phyloP scores from a whole-genome alignment of 192 early-diverging fungal genomes.

The Coemansia sp. region DNA sequence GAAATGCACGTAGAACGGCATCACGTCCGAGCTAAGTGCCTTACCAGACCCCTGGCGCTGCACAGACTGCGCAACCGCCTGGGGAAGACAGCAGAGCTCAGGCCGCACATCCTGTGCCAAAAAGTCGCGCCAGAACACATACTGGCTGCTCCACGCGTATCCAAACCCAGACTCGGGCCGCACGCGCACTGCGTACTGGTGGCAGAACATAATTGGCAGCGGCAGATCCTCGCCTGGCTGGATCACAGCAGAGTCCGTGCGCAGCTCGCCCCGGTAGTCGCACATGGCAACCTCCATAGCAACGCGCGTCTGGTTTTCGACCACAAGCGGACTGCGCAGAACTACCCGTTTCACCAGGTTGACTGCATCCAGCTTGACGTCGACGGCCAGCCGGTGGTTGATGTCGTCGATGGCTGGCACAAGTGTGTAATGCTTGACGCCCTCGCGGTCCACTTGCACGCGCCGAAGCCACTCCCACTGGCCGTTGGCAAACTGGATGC shows the following conservation, averaged over 20 bases:
- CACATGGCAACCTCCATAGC: conserved; percentile 78
- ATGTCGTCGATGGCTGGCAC: conserved; percentile 78
- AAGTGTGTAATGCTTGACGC: conserved; percentile 73
- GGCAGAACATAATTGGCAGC: conserved; percentile 84
- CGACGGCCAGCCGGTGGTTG: conserved; percentile 80
- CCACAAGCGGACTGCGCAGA: conserved; percentile 77
- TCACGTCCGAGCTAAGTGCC: conserved; percentile 9
- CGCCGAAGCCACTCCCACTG: conserved; percentile 91
- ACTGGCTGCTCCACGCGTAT: conserved; percentile 79
- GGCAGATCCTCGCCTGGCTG: conserved; percentile 80
- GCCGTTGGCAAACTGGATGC: conserved; percentile 78
- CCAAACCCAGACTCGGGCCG: conserved; percentile 78
- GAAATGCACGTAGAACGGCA: conserved; percentile 46
- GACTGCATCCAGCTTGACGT: conserved; percentile 69
- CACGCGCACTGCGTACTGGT: conserved; percentile 73
- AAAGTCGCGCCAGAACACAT: conserved; percentile 83
- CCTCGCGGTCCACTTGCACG: conserved; percentile 87
- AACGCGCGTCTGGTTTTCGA: conserved; percentile 79
- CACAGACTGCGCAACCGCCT: conserved; percentile 3
- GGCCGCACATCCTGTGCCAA: conserved; percentile 38
- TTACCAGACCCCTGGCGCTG: conserved; percentile 1
- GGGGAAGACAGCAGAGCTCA: conserved; percentile 56
- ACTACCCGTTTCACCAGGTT: conserved; percentile 91
- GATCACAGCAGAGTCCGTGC: conserved; percentile 34
- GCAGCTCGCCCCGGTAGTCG: conserved; percentile 61